Evolutionary conservation across 768 basidiomycete species (phyloP).

Genomic region (Mycena amicta): DNA sequence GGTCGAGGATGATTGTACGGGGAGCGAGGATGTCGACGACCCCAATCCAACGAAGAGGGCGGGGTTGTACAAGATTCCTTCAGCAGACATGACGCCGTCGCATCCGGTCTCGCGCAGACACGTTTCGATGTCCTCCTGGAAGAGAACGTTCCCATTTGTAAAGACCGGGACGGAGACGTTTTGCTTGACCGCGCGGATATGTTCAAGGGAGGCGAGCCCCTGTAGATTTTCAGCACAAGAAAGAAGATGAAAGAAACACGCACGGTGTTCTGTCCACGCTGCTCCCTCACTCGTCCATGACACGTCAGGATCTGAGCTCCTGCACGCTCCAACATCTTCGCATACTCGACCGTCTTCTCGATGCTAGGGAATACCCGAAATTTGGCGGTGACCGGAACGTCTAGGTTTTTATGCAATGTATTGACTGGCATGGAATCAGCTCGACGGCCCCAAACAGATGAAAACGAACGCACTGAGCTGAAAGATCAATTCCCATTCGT

Average conservation of each 20-base stretch:
- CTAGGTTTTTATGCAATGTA: conserved; percentile 79
- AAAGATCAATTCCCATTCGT: conserved; percentile 91
- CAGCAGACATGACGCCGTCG: conserved; percentile 94
- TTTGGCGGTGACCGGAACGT: conserved; percentile 94
- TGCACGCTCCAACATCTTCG: conserved; percentile 92
- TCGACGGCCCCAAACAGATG: not conserved
- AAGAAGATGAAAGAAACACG: conserved; percentile 21
- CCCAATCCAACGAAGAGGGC: conserved; percentile 62
- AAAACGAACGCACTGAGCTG: conserved; percentile 59
- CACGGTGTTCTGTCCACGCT: conserved; percentile 83
- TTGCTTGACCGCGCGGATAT: conserved; percentile 89
- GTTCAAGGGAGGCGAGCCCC: conserved; percentile 87
- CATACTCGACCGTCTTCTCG: conserved; percentile 90
- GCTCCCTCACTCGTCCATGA: conserved; percentile 89
- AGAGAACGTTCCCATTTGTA: conserved; percentile 95
- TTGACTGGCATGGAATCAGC: conserved; percentile 59
- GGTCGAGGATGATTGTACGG: too few relatives aligned
- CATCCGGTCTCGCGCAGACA: conserved; percentile 86
- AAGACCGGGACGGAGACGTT: conserved; percentile 92
- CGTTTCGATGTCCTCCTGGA: conserved; percentile 75
- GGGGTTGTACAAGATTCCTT: conserved; percentile 92
- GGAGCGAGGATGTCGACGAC: conserved; percentile 8
- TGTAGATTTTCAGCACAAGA: conserved; percentile 28
- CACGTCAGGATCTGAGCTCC: conserved; percentile 95
- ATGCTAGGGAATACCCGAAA: conserved; percentile 88